phyloP scores from a whole-genome alignment of 2,329 filamentous ascomycete genomes.

The Fusarium siculi region DNA sequence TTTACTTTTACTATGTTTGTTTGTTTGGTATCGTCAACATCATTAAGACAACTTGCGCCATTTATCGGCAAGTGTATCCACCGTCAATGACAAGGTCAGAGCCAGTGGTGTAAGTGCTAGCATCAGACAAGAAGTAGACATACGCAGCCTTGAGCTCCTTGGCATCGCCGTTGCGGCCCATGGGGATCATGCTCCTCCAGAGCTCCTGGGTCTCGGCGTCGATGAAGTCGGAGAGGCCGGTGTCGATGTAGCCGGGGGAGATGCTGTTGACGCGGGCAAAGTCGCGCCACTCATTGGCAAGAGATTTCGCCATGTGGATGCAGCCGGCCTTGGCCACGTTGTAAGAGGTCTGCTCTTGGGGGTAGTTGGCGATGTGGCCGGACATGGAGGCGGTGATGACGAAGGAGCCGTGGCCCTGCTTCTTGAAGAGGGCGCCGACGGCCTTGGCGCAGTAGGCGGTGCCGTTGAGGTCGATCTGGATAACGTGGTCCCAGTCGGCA shows the following conservation, averaged over 20 bases:
- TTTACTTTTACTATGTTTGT: neutral
- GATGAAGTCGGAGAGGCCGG: slow-evolving; percentile 74
- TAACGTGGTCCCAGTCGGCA: slow-evolving; percentile 73
- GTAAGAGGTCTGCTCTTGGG: slow-evolving; percentile 74
- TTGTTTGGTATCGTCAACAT: slow-evolving; percentile 28
- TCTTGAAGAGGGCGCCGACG: slow-evolving; percentile 72
- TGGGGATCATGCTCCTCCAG: slow-evolving; percentile 79
- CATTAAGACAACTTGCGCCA: slow-evolving; percentile 12
- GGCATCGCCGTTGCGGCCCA: slow-evolving; percentile 74
- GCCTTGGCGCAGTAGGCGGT: slow-evolving; percentile 75
- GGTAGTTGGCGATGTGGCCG: slow-evolving; percentile 76
- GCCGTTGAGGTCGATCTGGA: slow-evolving; percentile 72
- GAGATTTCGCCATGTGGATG: slow-evolving; percentile 57
- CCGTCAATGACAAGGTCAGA: slow-evolving; percentile 78
- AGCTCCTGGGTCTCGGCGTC: slow-evolving; percentile 73
- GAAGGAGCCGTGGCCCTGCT: slow-evolving; percentile 71
- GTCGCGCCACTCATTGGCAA: slow-evolving; percentile 74
- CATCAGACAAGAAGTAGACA: slow-evolving; percentile 80
- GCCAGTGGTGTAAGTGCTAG: slow-evolving; percentile 79
- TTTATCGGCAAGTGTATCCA: slow-evolving; percentile 66
- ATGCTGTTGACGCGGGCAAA: slow-evolving; percentile 74
- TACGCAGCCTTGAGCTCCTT: slow-evolving; percentile 83
- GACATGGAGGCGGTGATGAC: slow-evolving; percentile 78
- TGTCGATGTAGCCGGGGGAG: slow-evolving; percentile 75
- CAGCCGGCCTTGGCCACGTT: slow-evolving; percentile 72